Conservation (phyloP, 805 yeast genomes). For the Candida xyloterini region DNA sequence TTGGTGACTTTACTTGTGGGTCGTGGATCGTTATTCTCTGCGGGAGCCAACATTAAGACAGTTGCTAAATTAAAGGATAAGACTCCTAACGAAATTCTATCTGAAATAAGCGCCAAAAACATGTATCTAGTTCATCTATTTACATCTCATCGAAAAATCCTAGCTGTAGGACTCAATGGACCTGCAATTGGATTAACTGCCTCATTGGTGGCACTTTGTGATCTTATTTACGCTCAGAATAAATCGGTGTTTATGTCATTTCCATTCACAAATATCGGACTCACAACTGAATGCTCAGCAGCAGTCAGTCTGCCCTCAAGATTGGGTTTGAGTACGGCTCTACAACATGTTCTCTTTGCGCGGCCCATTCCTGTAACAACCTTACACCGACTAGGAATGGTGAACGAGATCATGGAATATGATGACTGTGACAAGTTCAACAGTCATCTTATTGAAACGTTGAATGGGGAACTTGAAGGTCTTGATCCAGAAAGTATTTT, state of each 20-base stretch:
- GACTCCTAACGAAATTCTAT: constrained; percentile 25
- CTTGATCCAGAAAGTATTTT: constrained; percentile 45
- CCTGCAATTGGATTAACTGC: constrained; percentile 81
- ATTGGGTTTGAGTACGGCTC: constrained; percentile 68
- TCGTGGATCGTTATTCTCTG: constrained; percentile 72
- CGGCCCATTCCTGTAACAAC: constrained; percentile 62
- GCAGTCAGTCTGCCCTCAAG: constrained; percentile 65
- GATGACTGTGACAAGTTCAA: constrained; percentile 42
- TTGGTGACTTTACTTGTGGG: constrained; percentile 64
- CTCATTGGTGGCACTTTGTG: constrained; percentile 72
- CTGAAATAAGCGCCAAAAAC: constrained; percentile 54
- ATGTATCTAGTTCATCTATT: constrained; percentile 64
- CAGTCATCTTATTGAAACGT: constrained; percentile 34
- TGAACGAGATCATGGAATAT: constrained; percentile 53
- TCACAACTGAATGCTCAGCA: constrained; percentile 79
- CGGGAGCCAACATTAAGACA: constrained; percentile 72
- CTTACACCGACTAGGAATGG: constrained; percentile 53
- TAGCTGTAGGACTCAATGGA: constrained; percentile 74
- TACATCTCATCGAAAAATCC: constrained; percentile 65
- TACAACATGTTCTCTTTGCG: constrained; percentile 70
- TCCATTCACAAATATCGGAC: constrained; percentile 80
- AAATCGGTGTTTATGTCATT: constrained; percentile 55
- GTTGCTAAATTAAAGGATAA: constrained; percentile 29
- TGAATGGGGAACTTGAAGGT: constrained; percentile 36
- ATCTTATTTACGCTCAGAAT: constrained; percentile 67